These are phyloP conservation scores for Coemansia sp. DNA, from an alignment of 192 early-diverging fungal genomes.

Conservation along the genomic window DNA sequence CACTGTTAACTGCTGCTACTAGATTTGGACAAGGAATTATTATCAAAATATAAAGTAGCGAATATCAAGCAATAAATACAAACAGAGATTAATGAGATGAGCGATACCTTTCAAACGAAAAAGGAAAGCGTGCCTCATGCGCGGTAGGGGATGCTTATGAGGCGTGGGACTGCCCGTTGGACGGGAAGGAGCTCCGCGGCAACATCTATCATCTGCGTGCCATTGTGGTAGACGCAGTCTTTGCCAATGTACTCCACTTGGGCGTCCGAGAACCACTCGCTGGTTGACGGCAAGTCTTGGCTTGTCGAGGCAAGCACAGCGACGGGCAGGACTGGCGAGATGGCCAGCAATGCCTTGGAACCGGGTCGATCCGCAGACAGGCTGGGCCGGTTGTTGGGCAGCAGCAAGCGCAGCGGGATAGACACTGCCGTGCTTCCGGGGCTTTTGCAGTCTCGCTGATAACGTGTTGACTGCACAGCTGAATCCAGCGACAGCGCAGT, in stretches of 20 bases:
- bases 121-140: not conserved
- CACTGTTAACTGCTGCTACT: not conserved
- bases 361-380: not conserved
- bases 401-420: constrained; percentile 36
- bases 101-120: not conserved
- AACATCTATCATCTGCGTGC: constrained; percentile 47
- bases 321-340: not conserved
- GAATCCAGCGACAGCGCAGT: constrained; percentile 1
- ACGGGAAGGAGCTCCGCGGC: constrained; percentile 31
- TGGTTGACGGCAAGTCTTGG: constrained; percentile 12
- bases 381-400: constrained; percentile 12
- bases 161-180: constrained; percentile 37
- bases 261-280: constrained; percentile 45
- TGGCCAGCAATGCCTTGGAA: not conserved
- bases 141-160: constrained; percentile 31
- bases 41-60: not conserved
- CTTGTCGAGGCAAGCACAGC: not conserved
- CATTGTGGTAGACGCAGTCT: constrained; percentile 56
- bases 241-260: constrained; percentile 48
- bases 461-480: not conserved
- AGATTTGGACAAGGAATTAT: not conserved
- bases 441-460: constrained; percentile 14
- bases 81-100: not conserved
- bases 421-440: constrained; percentile 17
- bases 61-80: constrained; percentile 1